Conservation (phyloP, 1,139 yeast species). For the Blastobotrys persicus region DNA sequence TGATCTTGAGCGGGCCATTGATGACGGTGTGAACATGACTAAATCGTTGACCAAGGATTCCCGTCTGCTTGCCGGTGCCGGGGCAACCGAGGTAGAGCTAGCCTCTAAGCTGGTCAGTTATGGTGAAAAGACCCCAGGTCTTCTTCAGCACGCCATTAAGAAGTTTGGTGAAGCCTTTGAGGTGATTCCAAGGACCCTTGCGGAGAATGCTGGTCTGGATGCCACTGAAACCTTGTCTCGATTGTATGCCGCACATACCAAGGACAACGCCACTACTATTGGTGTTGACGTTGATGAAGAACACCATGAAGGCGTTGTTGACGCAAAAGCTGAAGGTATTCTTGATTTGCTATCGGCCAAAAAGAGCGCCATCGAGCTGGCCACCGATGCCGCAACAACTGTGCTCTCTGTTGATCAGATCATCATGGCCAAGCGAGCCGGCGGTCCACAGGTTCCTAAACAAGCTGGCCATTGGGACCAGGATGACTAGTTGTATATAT, state of each 20-base stretch:
- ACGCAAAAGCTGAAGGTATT: slow-evolving; percentile 66
- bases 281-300: slow-evolving; percentile 68
- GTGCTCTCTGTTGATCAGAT: slow-evolving; percentile 88
- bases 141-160: slow-evolving; percentile 89
- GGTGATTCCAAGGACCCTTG: slow-evolving; percentile 85
- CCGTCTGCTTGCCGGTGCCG: slow-evolving; percentile 91
- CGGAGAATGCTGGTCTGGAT: slow-evolving; percentile 93
- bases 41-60: slow-evolving; percentile 82
- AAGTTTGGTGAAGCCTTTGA: slow-evolving; percentile 94
- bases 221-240: slow-evolving; percentile 83
- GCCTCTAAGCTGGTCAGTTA: slow-evolving; percentile 73
- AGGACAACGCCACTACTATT: slow-evolving; percentile 33
- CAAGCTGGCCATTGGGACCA: slow-evolving; percentile 98
- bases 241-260: slow-evolving; percentile 80
- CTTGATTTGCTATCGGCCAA: slow-evolving; percentile 80
- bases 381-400: slow-evolving; percentile 93
- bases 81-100: slow-evolving; percentile 90
- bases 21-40: slow-evolving; percentile 91
- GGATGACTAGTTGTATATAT: slow-evolving; percentile 54
- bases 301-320: slow-evolving; percentile 61
- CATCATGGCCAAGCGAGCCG: slow-evolving; percentile 93
- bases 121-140: slow-evolving; percentile 94
- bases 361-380: slow-evolving; percentile 83
- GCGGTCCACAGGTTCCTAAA: slow-evolving; percentile 91
- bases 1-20: slow-evolving; percentile 94